Percentiles rank a stretch among this genome's conserved stretches.
Conservation (phyloP, 306 rosid genomes). For the Glycine soja region DNA sequence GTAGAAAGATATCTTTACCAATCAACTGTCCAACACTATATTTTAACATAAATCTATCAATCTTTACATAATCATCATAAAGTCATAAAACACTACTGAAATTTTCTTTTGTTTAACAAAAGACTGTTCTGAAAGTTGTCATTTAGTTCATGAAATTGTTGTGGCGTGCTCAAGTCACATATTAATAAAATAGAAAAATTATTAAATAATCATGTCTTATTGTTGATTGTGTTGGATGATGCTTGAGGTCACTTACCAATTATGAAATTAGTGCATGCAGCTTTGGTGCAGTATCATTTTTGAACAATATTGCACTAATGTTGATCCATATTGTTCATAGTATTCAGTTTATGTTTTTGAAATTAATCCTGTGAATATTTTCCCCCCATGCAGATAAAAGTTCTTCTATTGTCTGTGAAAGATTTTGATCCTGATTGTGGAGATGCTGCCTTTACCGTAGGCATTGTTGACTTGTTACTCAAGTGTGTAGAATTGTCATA, state of each 20-base stretch:
- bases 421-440: slow-evolving; percentile 91
- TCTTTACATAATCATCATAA: slow-evolving; percentile 7
- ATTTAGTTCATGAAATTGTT: slow-evolving; percentile 35
- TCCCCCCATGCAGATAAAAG: slow-evolving; percentile 79
- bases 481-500: slow-evolving; percentile 94
- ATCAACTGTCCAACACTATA: slow-evolving; percentile 20
- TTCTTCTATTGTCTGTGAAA: slow-evolving; percentile 88
- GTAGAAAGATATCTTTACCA: slow-evolving; percentile 27
- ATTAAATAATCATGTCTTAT: slow-evolving; percentile 14
- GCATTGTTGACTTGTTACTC: slow-evolving; percentile 95
- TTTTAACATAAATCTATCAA: slow-evolving; percentile 15
- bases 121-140: slow-evolving; percentile 30
- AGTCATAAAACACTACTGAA: neutral
- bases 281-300: slow-evolving; percentile 25
- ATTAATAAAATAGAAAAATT: slow-evolving; percentile 1
- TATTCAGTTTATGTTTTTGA: slow-evolving; percentile 35
- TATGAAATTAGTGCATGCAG: slow-evolving; percentile 22
- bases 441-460: slow-evolving; percentile 94
- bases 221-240: slow-evolving; percentile 31
- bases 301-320: slow-evolving; percentile 36
- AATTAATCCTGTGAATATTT: slow-evolving; percentile 40
- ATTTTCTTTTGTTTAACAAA: slow-evolving; percentile 19
- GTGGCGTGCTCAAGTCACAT: slow-evolving; percentile 15
- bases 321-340: slow-evolving; percentile 7
- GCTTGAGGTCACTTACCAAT: slow-evolving; percentile 32